These are phyloP conservation scores for Grigorovia transvaalensis DNA, from an alignment of 805 yeast genomes.

Conservation along the genomic window DNA sequence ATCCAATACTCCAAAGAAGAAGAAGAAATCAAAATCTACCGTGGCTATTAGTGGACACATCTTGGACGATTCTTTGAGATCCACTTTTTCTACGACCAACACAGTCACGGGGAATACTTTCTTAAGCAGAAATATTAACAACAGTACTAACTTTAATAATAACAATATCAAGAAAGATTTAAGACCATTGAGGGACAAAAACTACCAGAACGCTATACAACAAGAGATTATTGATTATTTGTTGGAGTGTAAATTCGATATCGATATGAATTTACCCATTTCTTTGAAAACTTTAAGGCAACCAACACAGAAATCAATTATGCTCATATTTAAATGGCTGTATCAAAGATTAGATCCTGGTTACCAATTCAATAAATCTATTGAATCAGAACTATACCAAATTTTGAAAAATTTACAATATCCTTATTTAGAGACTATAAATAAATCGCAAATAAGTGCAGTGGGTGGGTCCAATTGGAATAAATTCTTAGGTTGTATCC, in stretches of 20 bases:
- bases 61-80: not conserved
- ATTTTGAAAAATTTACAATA: constrained; percentile 57
- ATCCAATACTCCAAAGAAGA: constrained; percentile 2
- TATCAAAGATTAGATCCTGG: constrained; percentile 73
- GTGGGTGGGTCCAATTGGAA: constrained; percentile 91
- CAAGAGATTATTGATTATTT: constrained; percentile 61
- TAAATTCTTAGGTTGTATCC: constrained; percentile 65
- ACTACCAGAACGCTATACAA: constrained; percentile 54
- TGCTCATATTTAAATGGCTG: constrained; percentile 66
- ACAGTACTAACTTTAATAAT: constrained; percentile 5
- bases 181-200: constrained; percentile 67
- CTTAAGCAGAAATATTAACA: not conserved
- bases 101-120: not conserved
- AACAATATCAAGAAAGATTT: constrained; percentile 38
- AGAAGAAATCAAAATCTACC: constrained; percentile 16
- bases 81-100: not conserved
- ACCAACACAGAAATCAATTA: constrained; percentile 86
- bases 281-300: constrained; percentile 51
- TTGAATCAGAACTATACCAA: constrained; percentile 67
- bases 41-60: constrained; percentile 2
- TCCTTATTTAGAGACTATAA: constrained; percentile 72
- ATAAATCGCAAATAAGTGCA: constrained; percentile 78
- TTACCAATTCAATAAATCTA: constrained; percentile 52
- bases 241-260: constrained; percentile 53
- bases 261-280: constrained; percentile 62